Percentiles rank a stretch among this genome's conserved stretches.
These are phyloP conservation scores for Yarrowia deformans DNA, from an alignment of 805 yeast genomes.

Conservation along the genomic window DNA sequence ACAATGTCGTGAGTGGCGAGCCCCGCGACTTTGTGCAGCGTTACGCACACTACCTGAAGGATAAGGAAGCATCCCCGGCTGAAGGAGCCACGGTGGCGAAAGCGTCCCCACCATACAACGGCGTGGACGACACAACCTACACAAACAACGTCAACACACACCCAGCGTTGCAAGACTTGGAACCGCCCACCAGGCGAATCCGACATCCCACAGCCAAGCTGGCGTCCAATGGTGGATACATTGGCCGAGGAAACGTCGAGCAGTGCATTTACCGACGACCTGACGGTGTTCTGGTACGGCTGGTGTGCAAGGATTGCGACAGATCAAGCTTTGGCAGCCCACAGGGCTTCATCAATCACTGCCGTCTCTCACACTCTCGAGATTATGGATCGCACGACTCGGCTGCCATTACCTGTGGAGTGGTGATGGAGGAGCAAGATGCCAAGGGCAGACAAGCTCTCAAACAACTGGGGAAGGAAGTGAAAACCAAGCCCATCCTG, in stretches of 20 bases:
- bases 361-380: conserved; percentile 73
- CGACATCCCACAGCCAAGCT: conserved; percentile 37
- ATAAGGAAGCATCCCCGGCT: conserved; percentile 15
- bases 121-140: background rate
- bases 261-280: conserved; percentile 45
- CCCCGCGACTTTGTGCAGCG: conserved; percentile 44
- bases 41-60: conserved; percentile 45
- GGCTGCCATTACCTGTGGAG: conserved; percentile 74
- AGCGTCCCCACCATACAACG: background rate
- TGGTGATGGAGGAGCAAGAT: conserved; percentile 64
- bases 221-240: conserved; percentile 36
- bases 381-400: conserved; percentile 75
- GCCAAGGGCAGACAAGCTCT: conserved; percentile 47
- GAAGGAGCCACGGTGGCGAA: background rate
- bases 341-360: conserved; percentile 81
- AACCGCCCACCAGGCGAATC: conserved; percentile 19
- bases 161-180: conserved; percentile 2
- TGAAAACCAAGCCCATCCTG: background rate
- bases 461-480: conserved; percentile 5
- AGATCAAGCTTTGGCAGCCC: conserved; percentile 77
- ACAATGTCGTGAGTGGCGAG: conserved; percentile 40
- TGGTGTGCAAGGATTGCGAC: conserved; percentile 72
- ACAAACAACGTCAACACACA: conserved; percentile 13
- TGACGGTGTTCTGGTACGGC: conserved; percentile 74
- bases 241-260: conserved; percentile 10